phyloP scores from a whole-genome alignment of 495 filamentous ascomycete species.

The Neurospora sp. region DNA sequence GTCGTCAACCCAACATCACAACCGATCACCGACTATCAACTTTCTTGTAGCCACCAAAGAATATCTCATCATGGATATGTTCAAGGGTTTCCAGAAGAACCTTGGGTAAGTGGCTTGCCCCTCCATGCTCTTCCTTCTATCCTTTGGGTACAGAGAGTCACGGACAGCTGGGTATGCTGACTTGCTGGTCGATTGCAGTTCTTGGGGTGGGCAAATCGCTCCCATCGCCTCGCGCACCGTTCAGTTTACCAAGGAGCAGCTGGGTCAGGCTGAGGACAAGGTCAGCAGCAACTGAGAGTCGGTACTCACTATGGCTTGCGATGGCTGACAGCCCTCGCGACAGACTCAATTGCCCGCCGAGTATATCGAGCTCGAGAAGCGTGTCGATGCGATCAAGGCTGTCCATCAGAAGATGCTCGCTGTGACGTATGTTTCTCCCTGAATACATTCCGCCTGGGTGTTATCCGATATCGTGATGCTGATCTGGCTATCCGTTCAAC shows the following conservation, averaged over 20 bases:
- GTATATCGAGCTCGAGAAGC: slow-evolving; percentile 97
- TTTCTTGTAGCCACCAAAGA: background rate
- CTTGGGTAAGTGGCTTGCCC: slow-evolving; percentile 13
- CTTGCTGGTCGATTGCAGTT: slow-evolving; percentile 18
- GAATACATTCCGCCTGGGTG: background rate
- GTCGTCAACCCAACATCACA: background rate
- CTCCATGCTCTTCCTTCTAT: background rate
- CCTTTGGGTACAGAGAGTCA: background rate
- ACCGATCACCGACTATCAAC: background rate
- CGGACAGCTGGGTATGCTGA: background rate
- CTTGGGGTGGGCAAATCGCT: slow-evolving; percentile 50
- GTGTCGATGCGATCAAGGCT: slow-evolving; percentile 93
- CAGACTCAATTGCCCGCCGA: slow-evolving; percentile 93
- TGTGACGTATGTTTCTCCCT: slow-evolving; percentile 65
- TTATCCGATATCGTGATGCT: background rate
- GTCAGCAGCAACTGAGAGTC: slow-evolving; percentile 30
- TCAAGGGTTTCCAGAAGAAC: slow-evolving; percentile 27
- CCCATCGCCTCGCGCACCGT: slow-evolving; percentile 90
- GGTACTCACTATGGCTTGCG: background rate
- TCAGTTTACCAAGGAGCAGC: slow-evolving; percentile 93
- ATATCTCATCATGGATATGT: slow-evolving; percentile 20
- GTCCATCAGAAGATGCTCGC: slow-evolving; percentile 94
- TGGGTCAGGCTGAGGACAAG: slow-evolving; percentile 93
- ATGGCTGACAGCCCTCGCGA: slow-evolving; percentile 4
- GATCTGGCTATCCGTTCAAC: background rate